These are phyloP conservation scores for Vaccinium darrowii DNA, from an alignment of 148 eudicot genomes.

Conservation along the genomic window DNA sequence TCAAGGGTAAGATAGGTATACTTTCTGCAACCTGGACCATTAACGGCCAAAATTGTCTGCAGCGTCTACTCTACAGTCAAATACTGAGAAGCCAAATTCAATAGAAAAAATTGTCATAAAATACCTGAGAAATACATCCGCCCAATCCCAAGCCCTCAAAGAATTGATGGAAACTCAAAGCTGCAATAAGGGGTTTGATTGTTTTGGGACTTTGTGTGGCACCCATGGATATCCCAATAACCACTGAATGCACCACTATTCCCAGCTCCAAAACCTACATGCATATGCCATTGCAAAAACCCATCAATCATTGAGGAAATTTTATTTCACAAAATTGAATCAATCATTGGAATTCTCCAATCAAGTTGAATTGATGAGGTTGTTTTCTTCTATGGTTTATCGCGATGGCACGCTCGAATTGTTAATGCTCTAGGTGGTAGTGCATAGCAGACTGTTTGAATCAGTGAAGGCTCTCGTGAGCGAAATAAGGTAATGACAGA, in stretches of 20 bases:
- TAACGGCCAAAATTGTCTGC: too few species aligned
- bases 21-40: too few species aligned
- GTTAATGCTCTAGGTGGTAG: not conserved
- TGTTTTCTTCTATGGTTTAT: not conserved
- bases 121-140: conserved; percentile 24
- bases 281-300: not conserved
- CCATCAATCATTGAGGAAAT: not conserved
- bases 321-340: not conserved
- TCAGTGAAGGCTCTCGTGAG: not conserved
- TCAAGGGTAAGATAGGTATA: too few species aligned
- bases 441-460: not conserved
- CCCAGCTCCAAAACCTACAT: conserved; percentile 23
- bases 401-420: not conserved
- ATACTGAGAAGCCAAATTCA: too few species aligned
- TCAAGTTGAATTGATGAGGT: not conserved
- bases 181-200: conserved; percentile 23
- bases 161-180: conserved; percentile 26
- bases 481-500: not conserved
- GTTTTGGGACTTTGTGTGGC: conserved; percentile 23
- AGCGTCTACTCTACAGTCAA: too few species aligned
- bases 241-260: conserved; percentile 24
- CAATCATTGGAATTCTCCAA: not conserved
- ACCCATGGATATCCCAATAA: conserved; percentile 22
- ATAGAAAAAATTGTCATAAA: not conserved
- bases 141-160: conserved; percentile 27